Conservation (phyloP, 768 basidiomycete species). For the Mycena rosella region DNA sequence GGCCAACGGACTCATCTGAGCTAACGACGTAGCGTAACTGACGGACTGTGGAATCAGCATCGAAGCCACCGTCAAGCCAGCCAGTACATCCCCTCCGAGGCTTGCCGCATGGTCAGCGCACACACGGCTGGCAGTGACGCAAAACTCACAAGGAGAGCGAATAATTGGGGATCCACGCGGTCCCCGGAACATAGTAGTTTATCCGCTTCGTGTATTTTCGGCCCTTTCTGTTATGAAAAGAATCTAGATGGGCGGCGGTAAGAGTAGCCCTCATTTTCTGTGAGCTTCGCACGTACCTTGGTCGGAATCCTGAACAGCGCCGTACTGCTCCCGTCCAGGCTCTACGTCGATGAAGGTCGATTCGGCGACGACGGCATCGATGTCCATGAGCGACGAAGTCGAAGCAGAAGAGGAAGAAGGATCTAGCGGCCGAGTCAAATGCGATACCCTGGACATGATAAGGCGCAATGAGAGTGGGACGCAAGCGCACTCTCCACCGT, state of each 20-base stretch:
- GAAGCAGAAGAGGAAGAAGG: slow-evolving; percentile 24
- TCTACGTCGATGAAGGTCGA: slow-evolving; percentile 33
- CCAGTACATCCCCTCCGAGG: slow-evolving; percentile 79
- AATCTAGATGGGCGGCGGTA: slow-evolving; percentile 6
- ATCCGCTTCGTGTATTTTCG: slow-evolving; percentile 61
- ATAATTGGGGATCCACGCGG: slow-evolving; percentile 85
- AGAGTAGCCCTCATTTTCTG: neutral
- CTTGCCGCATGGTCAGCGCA: slow-evolving; percentile 45
- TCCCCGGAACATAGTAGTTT: slow-evolving; percentile 83
- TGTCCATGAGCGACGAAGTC: slow-evolving; percentile 49
- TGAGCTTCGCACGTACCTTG: slow-evolving; percentile 17
- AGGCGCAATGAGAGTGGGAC: too few relatives aligned
- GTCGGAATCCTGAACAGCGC: slow-evolving; percentile 27
- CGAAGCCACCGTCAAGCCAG: slow-evolving; percentile 87
- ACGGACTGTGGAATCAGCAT: slow-evolving; percentile 91
- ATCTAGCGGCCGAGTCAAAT: slow-evolving; percentile 25
- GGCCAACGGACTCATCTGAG: slow-evolving; percentile 85
- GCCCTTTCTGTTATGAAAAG: slow-evolving; percentile 38
- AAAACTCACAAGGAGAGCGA: slow-evolving; percentile 70
- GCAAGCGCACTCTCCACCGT: too few relatives aligned
- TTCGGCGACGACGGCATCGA: slow-evolving; percentile 44
- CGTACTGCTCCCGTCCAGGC: slow-evolving; percentile 29
- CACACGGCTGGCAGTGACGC: slow-evolving; percentile 6
- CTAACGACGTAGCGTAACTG: slow-evolving; percentile 91
- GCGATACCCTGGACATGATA: slow-evolving; percentile 18